phyloP scores from a whole-genome alignment of 1,284 basidiomycete species.

The Stygiomarasmius scandens region DNA sequence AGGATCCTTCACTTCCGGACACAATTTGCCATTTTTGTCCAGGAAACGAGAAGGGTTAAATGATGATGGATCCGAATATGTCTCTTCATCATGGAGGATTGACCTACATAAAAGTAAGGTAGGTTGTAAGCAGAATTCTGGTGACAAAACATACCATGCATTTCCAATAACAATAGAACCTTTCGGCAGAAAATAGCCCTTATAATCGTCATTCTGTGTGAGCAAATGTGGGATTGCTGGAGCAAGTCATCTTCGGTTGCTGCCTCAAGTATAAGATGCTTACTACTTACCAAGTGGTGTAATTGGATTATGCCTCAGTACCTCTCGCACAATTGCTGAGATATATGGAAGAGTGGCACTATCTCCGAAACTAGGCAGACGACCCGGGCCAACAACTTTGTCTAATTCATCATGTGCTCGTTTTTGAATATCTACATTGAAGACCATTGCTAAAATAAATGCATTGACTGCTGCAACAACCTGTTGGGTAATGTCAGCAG shows the following conservation, averaged over 20 bases:
- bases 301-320: conserved; percentile 1
- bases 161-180: conserved; percentile 8
- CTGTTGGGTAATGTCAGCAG: too few species aligned
- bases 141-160: conserved; percentile 3
- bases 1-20: conserved; percentile 25
- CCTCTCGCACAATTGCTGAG: conserved; percentile 6
- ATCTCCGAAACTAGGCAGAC: conserved; percentile 2
- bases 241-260: not conserved
- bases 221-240: too few species aligned
- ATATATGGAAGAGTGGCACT: conserved; percentile 5
- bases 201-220: conserved; percentile 5
- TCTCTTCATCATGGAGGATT: conserved; percentile 39
- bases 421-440: conserved; percentile 3
- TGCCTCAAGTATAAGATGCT: conserved; percentile 15
- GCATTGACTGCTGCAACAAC: too few species aligned
- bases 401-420: conserved; percentile 4
- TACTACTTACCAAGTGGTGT: conserved; percentile 5
- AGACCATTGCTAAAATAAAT: conserved; percentile 2
- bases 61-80: conserved; percentile 39
- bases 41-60: conserved; percentile 41
- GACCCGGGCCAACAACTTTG: not conserved
- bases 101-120: conserved; percentile 23
- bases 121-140: not conserved
- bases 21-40: conserved; percentile 23
- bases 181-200: conserved; percentile 8